Base-by-base conservation (phyloP, 352 stramenopile genomes). In the Globisporangium cederbergense region DNA sequence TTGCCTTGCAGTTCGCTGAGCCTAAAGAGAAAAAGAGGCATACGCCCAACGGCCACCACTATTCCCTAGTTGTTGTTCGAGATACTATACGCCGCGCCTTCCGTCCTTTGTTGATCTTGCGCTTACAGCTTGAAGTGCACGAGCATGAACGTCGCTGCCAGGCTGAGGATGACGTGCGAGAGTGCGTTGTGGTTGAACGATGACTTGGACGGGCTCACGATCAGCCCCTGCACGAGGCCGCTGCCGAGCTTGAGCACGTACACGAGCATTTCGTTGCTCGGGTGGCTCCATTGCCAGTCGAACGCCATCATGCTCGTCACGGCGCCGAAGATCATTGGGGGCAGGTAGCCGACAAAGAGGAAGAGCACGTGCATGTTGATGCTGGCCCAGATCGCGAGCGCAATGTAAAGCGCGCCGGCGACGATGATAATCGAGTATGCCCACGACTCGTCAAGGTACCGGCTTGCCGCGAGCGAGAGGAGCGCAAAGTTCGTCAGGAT, bases 121-220 rank as follows among this genome's bases (percentile, higher is more conserved):
- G 18, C 46, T 88, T 65, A 91, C 54, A 90, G 78, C 58, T 83
- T 78, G 58, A 86, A 93, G 70, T 94, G 84, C 42, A 95, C 75
- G 59, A 95, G 73, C 82, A 95, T 87, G 64, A 91, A 84, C 53
- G 84, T 93, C 57, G 87, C 87, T 13, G 87, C 86, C 55, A 92
- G 65, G 43, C 84, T 93, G 51, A 95, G 78, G 53, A 94, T 83
- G 47, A 94, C 85, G 75, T 95, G 87, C 42, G 87, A 92, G 45
- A 95, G 73, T 50, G 87, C 87, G 59, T 95, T 95, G 78, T 95
- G 87, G 82, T 95, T 95, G 71, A 95, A 95, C 65, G 85, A 83
- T 71, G 88, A 74, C 67, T 89, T 88, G 76, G 77, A 90, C 30
- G 87, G 87, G 55, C 80, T 87, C 71, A 88, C 88, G 28, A 93